Evolutionary conservation across 2,329 filamentous ascomycete species (phyloP).

Genomic region (Aurifilum marmelostoma): DNA sequence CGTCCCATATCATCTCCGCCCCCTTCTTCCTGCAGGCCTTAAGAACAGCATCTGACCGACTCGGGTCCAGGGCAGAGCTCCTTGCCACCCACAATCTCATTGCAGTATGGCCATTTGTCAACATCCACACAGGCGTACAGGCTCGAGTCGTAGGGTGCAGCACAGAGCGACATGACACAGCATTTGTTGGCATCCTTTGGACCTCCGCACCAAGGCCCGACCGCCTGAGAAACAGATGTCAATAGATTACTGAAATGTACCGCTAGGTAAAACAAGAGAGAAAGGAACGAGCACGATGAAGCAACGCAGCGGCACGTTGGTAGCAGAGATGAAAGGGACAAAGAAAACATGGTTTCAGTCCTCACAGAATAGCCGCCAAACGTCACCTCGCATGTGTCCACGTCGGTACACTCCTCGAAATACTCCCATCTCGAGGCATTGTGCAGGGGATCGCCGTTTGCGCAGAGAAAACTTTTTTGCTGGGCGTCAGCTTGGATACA

Average conservation of each 20-base stretch:
- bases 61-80: constrained; percentile 4
- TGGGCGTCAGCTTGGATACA: neutral
- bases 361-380: constrained; percentile 13
- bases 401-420: constrained; percentile 3
- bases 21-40: neutral
- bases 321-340: no score
- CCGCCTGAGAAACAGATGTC: no score
- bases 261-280: no score
- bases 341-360: neutral
- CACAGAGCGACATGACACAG: constrained; percentile 6
- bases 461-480: constrained; percentile 2
- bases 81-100: constrained; percentile 1
- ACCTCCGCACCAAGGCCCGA: neutral
- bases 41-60: neutral
- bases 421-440: constrained; percentile 1
- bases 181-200: neutral
- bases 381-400: constrained; percentile 3
- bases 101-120: constrained; percentile 11
- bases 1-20: no score
- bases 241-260: no score
- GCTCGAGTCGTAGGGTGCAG: neutral
- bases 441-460: constrained; percentile 1
- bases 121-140: constrained; percentile 6
- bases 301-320: no score
- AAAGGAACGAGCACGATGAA: no score